A percentile compares a stretch with the other conserved stretches of the same genome.
These are phyloP conservation scores for Gleditsia sinensis DNA, from an alignment of 306 rosid genomes.

Conservation along the genomic window DNA sequence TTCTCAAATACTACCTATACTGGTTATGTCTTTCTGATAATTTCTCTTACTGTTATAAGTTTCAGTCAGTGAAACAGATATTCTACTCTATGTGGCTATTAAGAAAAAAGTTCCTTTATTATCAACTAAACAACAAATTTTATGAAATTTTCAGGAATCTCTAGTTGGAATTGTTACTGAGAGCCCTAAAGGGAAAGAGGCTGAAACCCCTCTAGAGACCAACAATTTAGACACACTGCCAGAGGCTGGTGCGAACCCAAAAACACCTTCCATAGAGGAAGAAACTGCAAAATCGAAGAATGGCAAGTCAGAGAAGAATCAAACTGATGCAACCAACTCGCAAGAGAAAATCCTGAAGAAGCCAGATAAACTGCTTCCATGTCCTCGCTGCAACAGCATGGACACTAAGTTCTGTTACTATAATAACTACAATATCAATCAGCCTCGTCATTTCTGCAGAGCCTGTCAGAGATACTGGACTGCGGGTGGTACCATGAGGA, in stretches of 20 bases:
- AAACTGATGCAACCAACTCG: slow-evolving; percentile 41
- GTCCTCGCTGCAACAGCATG: slow-evolving; percentile 93
- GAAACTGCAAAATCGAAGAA: slow-evolving; percentile 41
- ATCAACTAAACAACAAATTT: background rate
- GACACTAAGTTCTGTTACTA: slow-evolving; percentile 94
- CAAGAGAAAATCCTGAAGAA: slow-evolving; percentile 71
- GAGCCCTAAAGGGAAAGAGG: slow-evolving; percentile 37
- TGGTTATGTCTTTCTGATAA: no score
- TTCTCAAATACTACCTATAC: no score
- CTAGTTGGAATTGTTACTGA: slow-evolving; percentile 35
- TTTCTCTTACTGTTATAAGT: no score
- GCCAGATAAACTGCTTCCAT: slow-evolving; percentile 81
- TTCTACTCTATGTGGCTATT: background rate
- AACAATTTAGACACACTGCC: slow-evolving; percentile 24
- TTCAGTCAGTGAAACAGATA: no score
- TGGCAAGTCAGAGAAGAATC: slow-evolving; percentile 47
- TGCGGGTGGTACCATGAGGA: slow-evolving; percentile 86
- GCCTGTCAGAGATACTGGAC: slow-evolving; percentile 98
- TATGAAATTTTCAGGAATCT: slow-evolving; percentile 53
- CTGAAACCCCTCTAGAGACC: slow-evolving; percentile 44
- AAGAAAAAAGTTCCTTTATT: background rate
- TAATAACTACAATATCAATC: slow-evolving; percentile 86
- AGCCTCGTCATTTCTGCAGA: slow-evolving; percentile 93
- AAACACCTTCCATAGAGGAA: slow-evolving; percentile 54
- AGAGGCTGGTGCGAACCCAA: slow-evolving; percentile 51